Evolutionary conservation across 495 filamentous ascomycete genomes (phyloP).

Genomic region (Beverwykella pulmonaria): DNA sequence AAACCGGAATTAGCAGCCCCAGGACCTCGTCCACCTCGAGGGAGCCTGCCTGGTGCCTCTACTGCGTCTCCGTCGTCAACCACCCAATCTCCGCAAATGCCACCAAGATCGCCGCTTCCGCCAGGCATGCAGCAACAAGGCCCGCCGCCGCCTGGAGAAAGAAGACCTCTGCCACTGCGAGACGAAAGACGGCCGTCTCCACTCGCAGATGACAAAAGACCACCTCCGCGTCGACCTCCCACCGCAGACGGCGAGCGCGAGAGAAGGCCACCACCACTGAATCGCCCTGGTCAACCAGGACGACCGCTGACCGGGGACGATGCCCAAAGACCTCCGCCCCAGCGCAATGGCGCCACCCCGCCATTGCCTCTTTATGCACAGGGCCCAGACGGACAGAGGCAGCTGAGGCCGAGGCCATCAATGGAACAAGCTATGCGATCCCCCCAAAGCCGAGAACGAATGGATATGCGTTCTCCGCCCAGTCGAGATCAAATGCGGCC

Average conservation of each 20-base stretch:
- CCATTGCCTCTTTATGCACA: constrained; percentile 19
- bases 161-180: constrained; percentile 18
- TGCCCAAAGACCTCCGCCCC: constrained; percentile 20
- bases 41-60: not conserved
- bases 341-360: constrained; percentile 11
- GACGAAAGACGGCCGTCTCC: constrained; percentile 18
- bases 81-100: constrained; percentile 7
- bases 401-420: constrained; percentile 34
- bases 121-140: constrained; percentile 13
- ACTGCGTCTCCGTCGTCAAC: not conserved
- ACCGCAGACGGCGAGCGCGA: constrained; percentile 11
- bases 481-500: constrained; percentile 38
- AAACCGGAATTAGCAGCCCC: constrained; percentile 43
- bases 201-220: constrained; percentile 10
- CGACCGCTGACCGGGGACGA: constrained; percentile 19
- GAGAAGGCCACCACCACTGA: constrained; percentile 3
- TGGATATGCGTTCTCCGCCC: constrained; percentile 29
- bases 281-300: not conserved
- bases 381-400: constrained; percentile 19
- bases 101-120: constrained; percentile 20
- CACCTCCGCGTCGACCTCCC: constrained; percentile 18
- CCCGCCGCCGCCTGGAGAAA: constrained; percentile 5
- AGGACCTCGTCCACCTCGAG: constrained; percentile 16
- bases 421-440: constrained; percentile 37
- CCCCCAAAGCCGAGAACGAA: constrained; percentile 36